Evolutionary conservation across 2,329 filamentous ascomycete genomes (phyloP).

Genomic region (Taxawa tesnikishii): DNA sequence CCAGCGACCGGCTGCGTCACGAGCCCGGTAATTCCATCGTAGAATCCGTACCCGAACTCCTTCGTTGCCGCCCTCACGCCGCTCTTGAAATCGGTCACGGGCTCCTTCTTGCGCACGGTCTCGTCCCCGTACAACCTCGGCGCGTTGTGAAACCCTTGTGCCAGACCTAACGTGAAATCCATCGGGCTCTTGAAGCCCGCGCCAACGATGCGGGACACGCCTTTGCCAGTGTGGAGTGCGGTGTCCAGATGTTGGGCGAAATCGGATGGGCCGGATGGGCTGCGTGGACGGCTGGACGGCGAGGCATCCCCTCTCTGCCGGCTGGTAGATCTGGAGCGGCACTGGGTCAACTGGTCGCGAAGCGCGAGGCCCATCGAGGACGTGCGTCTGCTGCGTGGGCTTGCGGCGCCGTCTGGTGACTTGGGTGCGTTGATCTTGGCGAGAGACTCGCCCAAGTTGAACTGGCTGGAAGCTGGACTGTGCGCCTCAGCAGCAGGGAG

Average conservation of each 20-base stretch:
- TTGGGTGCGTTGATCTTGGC: constrained; percentile 6
- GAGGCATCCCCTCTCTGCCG: background rate
- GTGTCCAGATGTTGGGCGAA: constrained; percentile 10
- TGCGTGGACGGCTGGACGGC: background rate
- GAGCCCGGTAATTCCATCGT: constrained; percentile 63
- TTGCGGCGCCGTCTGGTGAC: background rate
- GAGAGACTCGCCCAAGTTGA: constrained; percentile 11
- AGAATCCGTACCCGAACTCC: constrained; percentile 62
- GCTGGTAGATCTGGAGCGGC: constrained; percentile 1
- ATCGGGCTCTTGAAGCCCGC: constrained; percentile 38
- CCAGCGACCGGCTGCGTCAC: constrained; percentile 60
- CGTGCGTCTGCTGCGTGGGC: constrained; percentile 1
- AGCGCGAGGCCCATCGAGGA: constrained; percentile 7
- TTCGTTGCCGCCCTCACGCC: constrained; percentile 30
- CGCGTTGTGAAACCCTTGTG: constrained; percentile 60
- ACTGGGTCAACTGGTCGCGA: constrained; percentile 4
- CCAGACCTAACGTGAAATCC: constrained; percentile 47
- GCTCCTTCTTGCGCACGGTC: constrained; percentile 50
- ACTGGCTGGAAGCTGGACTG: constrained; percentile 1
- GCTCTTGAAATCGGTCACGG: constrained; percentile 53
- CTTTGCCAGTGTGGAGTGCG: constrained; percentile 19
- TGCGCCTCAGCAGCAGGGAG: too few relatives aligned
- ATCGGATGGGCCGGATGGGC: background rate
- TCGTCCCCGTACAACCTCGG: constrained; percentile 58
- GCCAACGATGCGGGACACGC: constrained; percentile 21